Conservation (phyloP, 2,329 filamentous ascomycete genomes). For the Monilinia fructicola region DNA sequence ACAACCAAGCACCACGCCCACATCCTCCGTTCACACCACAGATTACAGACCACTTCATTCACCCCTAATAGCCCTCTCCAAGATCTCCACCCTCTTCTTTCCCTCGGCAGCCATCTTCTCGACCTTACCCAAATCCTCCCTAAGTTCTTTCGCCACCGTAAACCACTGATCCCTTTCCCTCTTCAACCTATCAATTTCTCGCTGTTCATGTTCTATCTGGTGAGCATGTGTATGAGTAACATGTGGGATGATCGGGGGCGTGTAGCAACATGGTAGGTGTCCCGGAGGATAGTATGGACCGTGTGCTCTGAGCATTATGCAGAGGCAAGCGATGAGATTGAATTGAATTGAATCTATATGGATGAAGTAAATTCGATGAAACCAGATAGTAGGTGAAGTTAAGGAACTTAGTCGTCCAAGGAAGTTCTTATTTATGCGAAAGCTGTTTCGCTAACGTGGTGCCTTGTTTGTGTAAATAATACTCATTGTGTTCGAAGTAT, state of each 20-base stretch:
- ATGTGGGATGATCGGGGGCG: neutral
- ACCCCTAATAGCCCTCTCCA: neutral
- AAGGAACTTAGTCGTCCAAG: neutral
- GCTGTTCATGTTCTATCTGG: neutral
- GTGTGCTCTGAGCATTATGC: neutral
- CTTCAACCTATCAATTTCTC: neutral
- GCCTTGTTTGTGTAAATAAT: neutral
- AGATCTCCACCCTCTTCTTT: neutral
- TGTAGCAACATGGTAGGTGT: neutral
- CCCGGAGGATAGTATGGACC: neutral
- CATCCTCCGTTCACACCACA: neutral
- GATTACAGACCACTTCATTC: neutral
- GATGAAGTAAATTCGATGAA: neutral
- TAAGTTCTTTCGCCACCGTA: neutral
- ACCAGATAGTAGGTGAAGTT: neutral
- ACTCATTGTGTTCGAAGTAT: neutral
- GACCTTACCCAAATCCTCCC: neutral
- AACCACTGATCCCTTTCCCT: neutral
- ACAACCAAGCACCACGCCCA: neutral
- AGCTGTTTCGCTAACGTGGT: neutral
- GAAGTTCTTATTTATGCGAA: too few relatives aligned
- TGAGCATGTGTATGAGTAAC: neutral
- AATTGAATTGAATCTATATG: neutral
- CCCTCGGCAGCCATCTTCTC: neutral
- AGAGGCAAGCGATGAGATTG: neutral